A percentile compares a stretch with the other conserved stretches of the same genome.
phyloP scores from a whole-genome alignment of 805 yeast species.

The Blastobotrys americana region DNA sequence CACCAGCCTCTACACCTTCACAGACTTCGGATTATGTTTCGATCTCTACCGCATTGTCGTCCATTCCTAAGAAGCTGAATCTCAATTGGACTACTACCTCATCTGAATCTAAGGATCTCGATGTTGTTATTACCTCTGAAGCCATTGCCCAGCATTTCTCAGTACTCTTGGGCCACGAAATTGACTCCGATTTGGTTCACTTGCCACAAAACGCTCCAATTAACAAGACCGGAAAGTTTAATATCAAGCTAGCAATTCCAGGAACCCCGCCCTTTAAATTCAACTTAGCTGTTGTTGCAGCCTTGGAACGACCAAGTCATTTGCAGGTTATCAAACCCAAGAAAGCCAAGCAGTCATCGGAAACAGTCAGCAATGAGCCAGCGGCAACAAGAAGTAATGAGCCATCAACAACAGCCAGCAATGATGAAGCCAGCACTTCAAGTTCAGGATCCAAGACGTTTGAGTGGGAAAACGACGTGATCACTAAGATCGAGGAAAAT shows the following conservation, averaged over 20 bases:
- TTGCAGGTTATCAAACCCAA: constrained; percentile 3
- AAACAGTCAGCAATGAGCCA: constrained; percentile 2
- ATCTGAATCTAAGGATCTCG: background rate
- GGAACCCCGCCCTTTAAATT: background rate
- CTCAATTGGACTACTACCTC: background rate
- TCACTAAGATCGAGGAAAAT: constrained; percentile 7
- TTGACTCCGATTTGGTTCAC: background rate
- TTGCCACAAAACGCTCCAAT: background rate
- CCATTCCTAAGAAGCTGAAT: constrained; percentile 3
- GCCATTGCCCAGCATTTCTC: background rate
- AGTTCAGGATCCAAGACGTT: constrained; percentile 8
- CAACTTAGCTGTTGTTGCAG: background rate
- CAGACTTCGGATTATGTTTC: background rate
- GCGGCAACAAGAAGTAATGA: background rate
- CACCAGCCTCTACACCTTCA: background rate
- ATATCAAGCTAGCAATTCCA: background rate
- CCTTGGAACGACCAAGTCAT: background rate
- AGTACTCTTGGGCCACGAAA: background rate
- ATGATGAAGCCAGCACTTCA: constrained; percentile 1
- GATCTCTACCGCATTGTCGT: constrained; percentile 4
- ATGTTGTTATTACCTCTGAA: background rate
- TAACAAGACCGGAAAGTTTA: background rate
- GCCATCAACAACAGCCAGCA: background rate
- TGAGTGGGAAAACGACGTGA: constrained; percentile 19
- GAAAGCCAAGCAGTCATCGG: constrained; percentile 11